Conservation (phyloP, 176 grass and related monocot genomes). For the Elaeis guineensis region DNA sequence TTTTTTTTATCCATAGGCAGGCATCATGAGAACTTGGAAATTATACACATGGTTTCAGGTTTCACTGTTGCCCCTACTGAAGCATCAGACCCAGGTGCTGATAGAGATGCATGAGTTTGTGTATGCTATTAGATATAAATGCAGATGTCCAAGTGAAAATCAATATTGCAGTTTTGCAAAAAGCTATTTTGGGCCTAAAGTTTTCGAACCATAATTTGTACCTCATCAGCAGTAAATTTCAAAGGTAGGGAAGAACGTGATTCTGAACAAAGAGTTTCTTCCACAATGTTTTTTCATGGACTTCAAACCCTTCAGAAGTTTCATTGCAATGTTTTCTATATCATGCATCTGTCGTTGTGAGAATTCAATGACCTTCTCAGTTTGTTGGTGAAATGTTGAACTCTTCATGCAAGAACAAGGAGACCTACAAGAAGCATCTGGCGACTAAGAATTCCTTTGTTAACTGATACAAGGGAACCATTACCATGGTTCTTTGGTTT, state of each 20-base stretch:
- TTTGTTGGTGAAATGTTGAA: slow-evolving; percentile 42
- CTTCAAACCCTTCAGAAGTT: slow-evolving; percentile 73
- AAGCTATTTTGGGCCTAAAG: too few relatives aligned
- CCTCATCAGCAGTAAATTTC: slow-evolving; percentile 52
- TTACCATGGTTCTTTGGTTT: slow-evolving; percentile 25
- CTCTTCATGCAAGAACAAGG: slow-evolving; percentile 44
- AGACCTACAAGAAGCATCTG: slow-evolving; percentile 22
- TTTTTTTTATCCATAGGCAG: too few relatives aligned
- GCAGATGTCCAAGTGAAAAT: too few relatives aligned
- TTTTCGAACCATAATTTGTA: slow-evolving; percentile 9
- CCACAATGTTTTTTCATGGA: slow-evolving; percentile 66
- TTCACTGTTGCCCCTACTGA: too few relatives aligned
- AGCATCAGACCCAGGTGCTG: too few relatives aligned
- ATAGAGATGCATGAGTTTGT: too few relatives aligned
- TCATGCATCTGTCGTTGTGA: slow-evolving; percentile 85
- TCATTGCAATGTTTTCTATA: slow-evolving; percentile 67
- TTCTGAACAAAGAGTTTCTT: slow-evolving; percentile 56
- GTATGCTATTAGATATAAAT: too few relatives aligned
- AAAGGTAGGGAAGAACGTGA: slow-evolving; percentile 33
- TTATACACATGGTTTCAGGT: too few relatives aligned
- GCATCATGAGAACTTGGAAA: too few relatives aligned
- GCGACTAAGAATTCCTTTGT: slow-evolving; percentile 40
- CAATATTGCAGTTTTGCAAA: too few relatives aligned
- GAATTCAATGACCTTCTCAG: slow-evolving; percentile 71
- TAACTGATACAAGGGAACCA: slow-evolving; percentile 6